Conservation (phyloP, 768 basidiomycete species). For the Boletus rufocinnamomeus region DNA sequence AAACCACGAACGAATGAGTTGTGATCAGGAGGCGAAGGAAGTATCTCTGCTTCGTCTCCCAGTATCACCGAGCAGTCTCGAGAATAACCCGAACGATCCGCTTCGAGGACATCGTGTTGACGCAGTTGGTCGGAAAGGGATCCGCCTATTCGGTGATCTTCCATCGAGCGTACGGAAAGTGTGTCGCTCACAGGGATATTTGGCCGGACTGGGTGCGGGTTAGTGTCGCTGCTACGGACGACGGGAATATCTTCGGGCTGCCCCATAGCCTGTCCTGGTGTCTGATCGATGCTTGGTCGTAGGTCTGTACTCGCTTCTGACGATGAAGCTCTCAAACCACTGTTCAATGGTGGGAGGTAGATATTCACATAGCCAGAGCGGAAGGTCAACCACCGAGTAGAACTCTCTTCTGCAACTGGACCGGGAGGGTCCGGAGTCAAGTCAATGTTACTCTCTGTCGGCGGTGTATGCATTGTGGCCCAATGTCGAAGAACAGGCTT, state of each 20-base stretch:
- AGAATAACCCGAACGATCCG: not conserved
- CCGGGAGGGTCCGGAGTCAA: constrained; percentile 5
- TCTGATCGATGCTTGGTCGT: not conserved
- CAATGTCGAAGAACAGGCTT: not conserved
- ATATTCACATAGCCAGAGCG: constrained; percentile 29
- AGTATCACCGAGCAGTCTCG: not conserved
- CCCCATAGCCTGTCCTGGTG: not conserved
- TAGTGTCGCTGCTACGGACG: not conserved
- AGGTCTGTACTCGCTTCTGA: not conserved
- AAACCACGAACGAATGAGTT: not conserved
- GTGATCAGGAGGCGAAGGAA: not conserved
- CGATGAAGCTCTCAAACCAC: not conserved
- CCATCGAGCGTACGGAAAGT: not conserved
- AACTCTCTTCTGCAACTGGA: not conserved
- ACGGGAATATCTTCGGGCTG: not conserved
- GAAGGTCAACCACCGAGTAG: constrained; percentile 26
- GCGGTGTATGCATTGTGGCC: not conserved
- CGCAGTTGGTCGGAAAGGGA: not conserved
- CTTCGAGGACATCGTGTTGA: not conserved
- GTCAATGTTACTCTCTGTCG: constrained; percentile 10
- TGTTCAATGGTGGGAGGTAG: constrained; percentile 2
- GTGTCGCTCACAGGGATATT: not conserved
- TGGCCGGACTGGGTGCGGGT: not conserved
- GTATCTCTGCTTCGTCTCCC: not conserved
- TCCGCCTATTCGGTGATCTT: not conserved